Base-by-base conservation (phyloP, 192 early-diverging fungal genomes). In the Ambispora gerdemannii region DNA sequence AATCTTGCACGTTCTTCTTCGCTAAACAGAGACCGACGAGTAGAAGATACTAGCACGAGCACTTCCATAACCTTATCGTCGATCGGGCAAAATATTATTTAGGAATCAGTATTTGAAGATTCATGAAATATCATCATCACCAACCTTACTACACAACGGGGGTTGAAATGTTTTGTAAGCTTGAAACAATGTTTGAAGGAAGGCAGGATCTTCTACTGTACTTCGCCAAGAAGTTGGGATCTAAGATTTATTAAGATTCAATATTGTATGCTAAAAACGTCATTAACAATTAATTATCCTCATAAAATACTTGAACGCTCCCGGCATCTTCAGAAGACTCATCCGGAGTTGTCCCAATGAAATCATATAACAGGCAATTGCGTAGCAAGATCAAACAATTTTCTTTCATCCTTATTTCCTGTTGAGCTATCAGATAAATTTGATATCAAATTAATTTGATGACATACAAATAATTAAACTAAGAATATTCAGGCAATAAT, bases 11-110 rank as follows among this genome's bases (percentile, higher is more conserved):
- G 88, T 59, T 86, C 81, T 3, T 87, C 81, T 30, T 94, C 93
- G 59, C 85, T 85, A 76, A 93, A 96, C 30, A 96, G 83, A 4
- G 94, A 92, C 30, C 93, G 87, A 25, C 95, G 88, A 19, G 90
- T 88, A 28, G 92, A 89, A 0, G 92, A 87, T 3, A 94, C 70
- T 69, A 90, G 82, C 17, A 91, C 90, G 17, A 96, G 74, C 50
- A 87, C 88, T 66, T 96, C 93, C 82, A 95, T 80, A 20, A 90
- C 88, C 71, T 90, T 79, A 55, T 25, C 2, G 13, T 24, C 24
- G 17, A 10, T 27, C 30, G 13, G 17, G 13, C 13, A 27, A 25
- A 22, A 20, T 55, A 55, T 55, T n/a, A n/a, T 10, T 6, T 13
- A 7, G 13, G 11, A 43, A 31, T 27, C 27, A 32, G 15, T 28